Evolutionary conservation across 768 basidiomycete species (phyloP).

Genomic region (Suillus placidus): DNA sequence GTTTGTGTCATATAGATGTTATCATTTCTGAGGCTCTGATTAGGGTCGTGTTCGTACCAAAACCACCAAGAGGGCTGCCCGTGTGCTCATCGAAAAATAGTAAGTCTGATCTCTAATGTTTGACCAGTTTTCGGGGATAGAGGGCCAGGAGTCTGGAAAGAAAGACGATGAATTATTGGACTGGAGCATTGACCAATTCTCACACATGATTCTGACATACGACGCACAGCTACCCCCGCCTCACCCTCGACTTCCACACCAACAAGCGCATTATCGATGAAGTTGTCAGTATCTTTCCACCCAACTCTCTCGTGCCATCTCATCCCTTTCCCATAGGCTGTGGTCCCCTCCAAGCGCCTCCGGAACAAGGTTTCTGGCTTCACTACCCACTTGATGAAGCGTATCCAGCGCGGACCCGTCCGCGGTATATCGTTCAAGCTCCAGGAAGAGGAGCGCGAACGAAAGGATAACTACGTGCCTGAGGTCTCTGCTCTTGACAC

Average conservation of each 20-base stretch:
- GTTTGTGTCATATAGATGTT: conserved; percentile 14
- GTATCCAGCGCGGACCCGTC: conserved; percentile 97
- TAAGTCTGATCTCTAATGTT: conserved; percentile 41
- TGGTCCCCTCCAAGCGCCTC: conserved; percentile 97
- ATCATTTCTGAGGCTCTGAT: background rate
- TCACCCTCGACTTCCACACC: conserved; percentile 99
- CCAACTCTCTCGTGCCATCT: background rate
- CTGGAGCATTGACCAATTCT: background rate
- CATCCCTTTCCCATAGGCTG: conserved; percentile 51
- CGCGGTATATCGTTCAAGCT: conserved; percentile 99
- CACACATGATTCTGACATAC: conserved; percentile 1
- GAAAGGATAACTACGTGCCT: conserved; percentile 99
- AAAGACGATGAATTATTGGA: background rate
- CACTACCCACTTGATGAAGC: conserved; percentile 99
- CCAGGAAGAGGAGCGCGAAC: conserved; percentile 98
- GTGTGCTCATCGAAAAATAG: conserved; percentile 99
- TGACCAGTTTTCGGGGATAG: background rate
- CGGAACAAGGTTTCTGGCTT: conserved; percentile 99
- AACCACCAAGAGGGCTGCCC: conserved; percentile 99
- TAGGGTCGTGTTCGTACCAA: conserved; percentile 99
- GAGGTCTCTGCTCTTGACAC: conserved; percentile 96
- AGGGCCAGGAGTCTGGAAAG: background rate
- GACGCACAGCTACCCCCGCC: conserved; percentile 84
- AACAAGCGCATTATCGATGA: conserved; percentile 99
- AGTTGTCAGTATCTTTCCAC: conserved; percentile 63